A percentile compares a stretch with the other conserved stretches of the same genome.
Conservation (phyloP, 2,329 filamentous ascomycete genomes). For the Pyrenochaeta sp. region DNA sequence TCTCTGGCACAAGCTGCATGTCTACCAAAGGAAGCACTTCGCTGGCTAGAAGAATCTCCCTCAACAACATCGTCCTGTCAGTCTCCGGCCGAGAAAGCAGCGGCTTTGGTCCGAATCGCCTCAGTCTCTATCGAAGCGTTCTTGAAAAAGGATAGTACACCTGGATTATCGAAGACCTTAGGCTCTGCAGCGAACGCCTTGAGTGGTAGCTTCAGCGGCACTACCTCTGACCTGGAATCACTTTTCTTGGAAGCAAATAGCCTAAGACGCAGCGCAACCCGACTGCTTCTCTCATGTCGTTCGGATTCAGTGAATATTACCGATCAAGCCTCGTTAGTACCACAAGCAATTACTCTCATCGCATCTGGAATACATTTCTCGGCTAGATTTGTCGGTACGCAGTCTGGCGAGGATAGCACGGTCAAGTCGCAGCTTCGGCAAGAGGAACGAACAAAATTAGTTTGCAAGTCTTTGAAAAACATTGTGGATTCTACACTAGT, state of each 20-base stretch:
- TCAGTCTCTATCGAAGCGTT: constrained; percentile 40
- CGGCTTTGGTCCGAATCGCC: constrained; percentile 35
- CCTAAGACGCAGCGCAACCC: constrained; percentile 40
- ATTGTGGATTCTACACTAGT: constrained; percentile 45
- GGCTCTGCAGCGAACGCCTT: constrained; percentile 34
- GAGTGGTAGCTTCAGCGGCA: constrained; percentile 38
- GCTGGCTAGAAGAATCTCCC: constrained; percentile 33
- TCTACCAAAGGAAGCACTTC: constrained; percentile 42
- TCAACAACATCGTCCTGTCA: constrained; percentile 15
- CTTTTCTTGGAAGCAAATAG: constrained; percentile 46
- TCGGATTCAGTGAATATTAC: constrained; percentile 6
- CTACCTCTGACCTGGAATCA: constrained; percentile 41
- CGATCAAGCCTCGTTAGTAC: constrained; percentile 9
- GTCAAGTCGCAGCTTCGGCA: constrained; percentile 26
- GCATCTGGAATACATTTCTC: constrained; percentile 42
- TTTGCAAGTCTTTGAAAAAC: constrained; percentile 39
- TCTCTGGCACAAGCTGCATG: constrained; percentile 45
- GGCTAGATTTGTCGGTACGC: constrained; percentile 39
- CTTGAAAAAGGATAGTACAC: constrained; percentile 24
- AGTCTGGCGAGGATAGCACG: constrained; percentile 20
- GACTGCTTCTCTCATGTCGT: constrained; percentile 24
- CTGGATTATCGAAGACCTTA: constrained; percentile 25
- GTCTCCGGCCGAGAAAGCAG: constrained; percentile 34
- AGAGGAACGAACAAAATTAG: constrained; percentile 30
- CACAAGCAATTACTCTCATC: constrained; percentile 31